phyloP scores from a whole-genome alignment of 2,329 filamentous ascomycete genomes.

The Aspergillus sp. region DNA sequence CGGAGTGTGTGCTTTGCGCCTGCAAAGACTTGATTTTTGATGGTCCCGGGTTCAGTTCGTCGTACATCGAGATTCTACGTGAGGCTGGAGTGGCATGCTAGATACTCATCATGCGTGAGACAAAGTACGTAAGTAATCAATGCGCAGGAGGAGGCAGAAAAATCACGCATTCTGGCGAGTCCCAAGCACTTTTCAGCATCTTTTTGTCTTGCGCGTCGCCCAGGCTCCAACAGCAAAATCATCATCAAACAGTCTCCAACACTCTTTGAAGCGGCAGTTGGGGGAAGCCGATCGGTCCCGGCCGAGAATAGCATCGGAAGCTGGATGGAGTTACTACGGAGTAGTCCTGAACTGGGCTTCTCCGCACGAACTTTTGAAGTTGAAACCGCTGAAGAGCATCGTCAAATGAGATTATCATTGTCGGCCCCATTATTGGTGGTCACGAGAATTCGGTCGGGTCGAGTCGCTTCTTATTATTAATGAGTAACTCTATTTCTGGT shows the following conservation, averaged over 20 bases:
- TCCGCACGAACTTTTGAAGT: slow-evolving; percentile 13
- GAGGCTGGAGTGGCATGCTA: background rate
- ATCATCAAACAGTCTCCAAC: slow-evolving; percentile 1
- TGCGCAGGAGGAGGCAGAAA: background rate
- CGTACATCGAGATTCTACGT: background rate
- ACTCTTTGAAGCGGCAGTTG: slow-evolving; percentile 8
- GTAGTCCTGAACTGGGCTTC: slow-evolving; percentile 5
- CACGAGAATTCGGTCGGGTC: slow-evolving; percentile 13
- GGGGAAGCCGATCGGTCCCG: slow-evolving; percentile 26
- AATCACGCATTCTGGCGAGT: slow-evolving; percentile 13
- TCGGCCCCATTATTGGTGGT: slow-evolving; percentile 14
- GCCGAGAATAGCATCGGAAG: slow-evolving; percentile 28
- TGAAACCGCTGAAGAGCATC: slow-evolving; percentile 7
- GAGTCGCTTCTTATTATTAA: slow-evolving; percentile 16
- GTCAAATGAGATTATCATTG: slow-evolving; percentile 12
- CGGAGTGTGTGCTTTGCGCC: background rate
- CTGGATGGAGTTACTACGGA: background rate
- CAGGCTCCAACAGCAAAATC: background rate
- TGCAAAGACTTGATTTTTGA: background rate
- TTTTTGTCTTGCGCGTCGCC: slow-evolving; percentile 2
- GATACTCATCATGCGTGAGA: slow-evolving; percentile 5
- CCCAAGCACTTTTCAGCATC: slow-evolving; percentile 7
- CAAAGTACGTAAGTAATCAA: background rate
- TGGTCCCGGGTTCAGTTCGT: slow-evolving; percentile 7
- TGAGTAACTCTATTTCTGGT: background rate